A percentile compares a stretch with the other conserved stretches of the same genome.
Conservation (phyloP, 495 filamentous ascomycete genomes). For the Xylaria curta region DNA sequence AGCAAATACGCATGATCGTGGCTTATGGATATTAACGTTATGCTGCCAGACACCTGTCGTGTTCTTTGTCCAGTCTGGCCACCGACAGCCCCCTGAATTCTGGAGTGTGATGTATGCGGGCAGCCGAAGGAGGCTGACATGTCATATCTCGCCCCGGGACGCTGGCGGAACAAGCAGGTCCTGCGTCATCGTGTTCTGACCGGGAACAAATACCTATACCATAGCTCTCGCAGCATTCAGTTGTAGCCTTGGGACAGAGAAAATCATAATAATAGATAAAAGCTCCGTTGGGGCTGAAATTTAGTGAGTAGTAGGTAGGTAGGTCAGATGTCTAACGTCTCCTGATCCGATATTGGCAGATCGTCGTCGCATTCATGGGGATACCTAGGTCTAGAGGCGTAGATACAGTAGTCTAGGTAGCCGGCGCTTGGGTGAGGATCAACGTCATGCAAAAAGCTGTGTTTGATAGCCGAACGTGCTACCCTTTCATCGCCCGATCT, state of each 20-base stretch:
- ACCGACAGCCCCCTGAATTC: conserved; percentile 12
- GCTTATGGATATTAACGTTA: conserved; percentile 2
- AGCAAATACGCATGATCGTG: conserved; percentile 1
- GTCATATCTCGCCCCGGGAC: conserved; percentile 25
- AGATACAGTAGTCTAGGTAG: not conserved
- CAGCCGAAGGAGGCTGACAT: conserved; percentile 25
- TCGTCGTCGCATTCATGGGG: not conserved
- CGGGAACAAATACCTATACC: not conserved
- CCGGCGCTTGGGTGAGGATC: conserved; percentile 13
- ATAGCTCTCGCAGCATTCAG: not conserved
- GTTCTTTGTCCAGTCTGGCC: not conserved
- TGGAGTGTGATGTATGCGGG: conserved; percentile 17
- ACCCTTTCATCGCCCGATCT: conserved; percentile 27
- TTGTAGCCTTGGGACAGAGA: conserved; percentile 7
- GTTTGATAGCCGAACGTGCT: conserved; percentile 27
- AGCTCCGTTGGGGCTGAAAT: conserved; percentile 5
- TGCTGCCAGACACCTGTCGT: conserved; percentile 20
- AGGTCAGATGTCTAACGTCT: conserved; percentile 9
- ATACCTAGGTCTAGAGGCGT: not conserved
- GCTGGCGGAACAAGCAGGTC: conserved; percentile 20
- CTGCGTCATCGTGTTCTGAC: conserved; percentile 14
- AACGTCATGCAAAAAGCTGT: conserved; percentile 20
- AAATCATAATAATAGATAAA: not conserved
- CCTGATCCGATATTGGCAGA: conserved; percentile 12
- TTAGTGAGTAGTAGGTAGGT: not conserved